Base-by-base conservation (phyloP, 495 filamentous ascomycete species). In the Tuber umbilicatum region DNA sequence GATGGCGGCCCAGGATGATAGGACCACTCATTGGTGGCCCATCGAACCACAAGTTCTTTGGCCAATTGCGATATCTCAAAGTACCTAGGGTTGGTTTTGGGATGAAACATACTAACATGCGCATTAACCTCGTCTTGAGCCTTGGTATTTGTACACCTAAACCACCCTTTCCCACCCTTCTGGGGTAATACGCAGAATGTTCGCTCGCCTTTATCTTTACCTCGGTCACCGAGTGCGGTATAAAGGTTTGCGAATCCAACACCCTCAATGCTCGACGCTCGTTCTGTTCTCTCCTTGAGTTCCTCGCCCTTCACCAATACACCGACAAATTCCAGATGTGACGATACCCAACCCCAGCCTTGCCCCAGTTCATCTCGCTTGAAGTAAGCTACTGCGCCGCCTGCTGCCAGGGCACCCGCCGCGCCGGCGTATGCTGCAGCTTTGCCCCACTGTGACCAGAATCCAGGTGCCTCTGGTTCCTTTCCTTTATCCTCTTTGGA, bases 311-410 rank as follows among this genome's bases (percentile, higher is more conserved):
- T 89, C 74, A 91, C 90, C 5, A 99, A 87, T 80, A 92, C 94
- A 1, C 94, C 94, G 2, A 98, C 91, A 79, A 99, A 99, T 82
- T 94, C 93, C n/a, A 99, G 89, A 84, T 99, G 96, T 23, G 91
- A 93, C 16, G 90, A 89, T 23, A 92, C 92, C 94, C 94, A 99
- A 47, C 83, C 85, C 84, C 89, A 89, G 0, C 92, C 90, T 35
- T 89, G 86, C 0, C 86, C 87, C 47, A 99, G 86, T 50, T 92
- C 89, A 16, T 97, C 91, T 23, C 92, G 87, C 78, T 94, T 92
- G 55, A 92, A 83, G 83, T 97, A 98, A 21, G 94, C 90, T 1
- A 93, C 94, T 7, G 92, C 93, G 9, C 93, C 92, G n/a, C 91
- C 93, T 0, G 93, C 94, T 0, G 92, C 92, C 0, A 96, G 87